Percentiles rank a stretch among this genome's conserved stretches.
Conservation (phyloP, 176 grass and related monocot genomes). For the Luzula sylvatica region DNA sequence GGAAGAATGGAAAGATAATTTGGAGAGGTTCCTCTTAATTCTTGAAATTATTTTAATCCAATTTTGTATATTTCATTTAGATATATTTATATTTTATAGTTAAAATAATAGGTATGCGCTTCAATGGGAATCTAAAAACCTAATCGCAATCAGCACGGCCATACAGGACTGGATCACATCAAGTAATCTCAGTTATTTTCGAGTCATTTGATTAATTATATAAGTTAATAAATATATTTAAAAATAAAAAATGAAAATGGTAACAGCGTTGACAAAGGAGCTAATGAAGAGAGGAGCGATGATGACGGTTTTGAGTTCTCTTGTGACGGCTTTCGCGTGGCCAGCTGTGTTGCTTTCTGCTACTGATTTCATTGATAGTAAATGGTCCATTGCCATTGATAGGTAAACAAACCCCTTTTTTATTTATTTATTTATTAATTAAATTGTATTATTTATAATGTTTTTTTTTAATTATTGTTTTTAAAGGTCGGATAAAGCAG, state of each 20-base stretch:
- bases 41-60: neutral
- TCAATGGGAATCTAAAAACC: constrained; percentile 82
- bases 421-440: no score
- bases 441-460: no score
- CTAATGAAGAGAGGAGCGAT: constrained; percentile 91
- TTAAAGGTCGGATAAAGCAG: constrained; percentile 94
- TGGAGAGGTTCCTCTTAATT: constrained; percentile 53
- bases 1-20: constrained; percentile 76
- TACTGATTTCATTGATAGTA: constrained; percentile 94
- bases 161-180: constrained; percentile 90
- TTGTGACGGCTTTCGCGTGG: constrained; percentile 76
- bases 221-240: constrained; percentile 10
- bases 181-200: constrained; percentile 38
- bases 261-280: constrained; percentile 56
- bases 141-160: constrained; percentile 73
- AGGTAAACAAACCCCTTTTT: constrained; percentile 27
- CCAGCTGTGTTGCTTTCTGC: constrained; percentile 66
- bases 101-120: constrained; percentile 57
- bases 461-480: neutral
- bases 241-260: constrained; percentile 1
- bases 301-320: constrained; percentile 62
- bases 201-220: constrained; percentile 4
- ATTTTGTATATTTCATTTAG: neutral
- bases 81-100: no score
- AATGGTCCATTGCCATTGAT: constrained; percentile 87